Percentiles rank a stretch among this genome's conserved stretches.
phyloP scores from a whole-genome alignment of 805 yeast species.

The Candida fluviatilis region DNA sequence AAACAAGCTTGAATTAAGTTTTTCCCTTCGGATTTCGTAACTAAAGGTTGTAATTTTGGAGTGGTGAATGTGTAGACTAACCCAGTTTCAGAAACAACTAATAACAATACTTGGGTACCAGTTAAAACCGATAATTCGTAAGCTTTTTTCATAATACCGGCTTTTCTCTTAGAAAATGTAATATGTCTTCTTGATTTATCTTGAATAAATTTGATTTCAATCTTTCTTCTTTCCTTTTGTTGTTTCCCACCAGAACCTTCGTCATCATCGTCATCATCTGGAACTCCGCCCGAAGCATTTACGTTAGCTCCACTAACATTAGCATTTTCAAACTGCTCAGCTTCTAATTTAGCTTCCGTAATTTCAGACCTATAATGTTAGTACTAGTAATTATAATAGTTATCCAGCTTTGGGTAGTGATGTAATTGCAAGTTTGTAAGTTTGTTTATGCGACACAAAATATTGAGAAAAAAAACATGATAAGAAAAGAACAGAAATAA shows the following conservation, averaged over 20 bases:
- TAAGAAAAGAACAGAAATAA: too few relatives aligned
- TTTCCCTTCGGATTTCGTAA: constrained; percentile 95
- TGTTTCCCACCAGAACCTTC: constrained; percentile 44
- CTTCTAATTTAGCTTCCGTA: constrained; percentile 37
- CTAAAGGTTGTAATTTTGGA: constrained; percentile 97
- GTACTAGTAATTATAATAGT: too few relatives aligned
- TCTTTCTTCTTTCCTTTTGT: constrained; percentile 71
- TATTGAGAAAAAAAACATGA: too few relatives aligned
- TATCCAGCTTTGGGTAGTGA: too few relatives aligned
- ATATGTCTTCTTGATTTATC: constrained; percentile 97
- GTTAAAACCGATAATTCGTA: constrained; percentile 94
- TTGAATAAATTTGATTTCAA: constrained; percentile 95
- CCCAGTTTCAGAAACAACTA: constrained; percentile 98
- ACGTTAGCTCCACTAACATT: constrained; percentile 6
- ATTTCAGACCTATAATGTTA: constrained; percentile 36
- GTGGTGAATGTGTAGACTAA: constrained; percentile 97
- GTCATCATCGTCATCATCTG: constrained; percentile 52
- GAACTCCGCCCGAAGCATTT: constrained; percentile 17
- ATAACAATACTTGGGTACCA: constrained; percentile 91
- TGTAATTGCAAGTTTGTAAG: too few relatives aligned
- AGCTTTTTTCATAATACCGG: constrained; percentile 99
- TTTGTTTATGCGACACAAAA: too few relatives aligned
- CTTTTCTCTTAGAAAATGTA: constrained; percentile 96
- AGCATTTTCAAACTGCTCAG: constrained; percentile 12
- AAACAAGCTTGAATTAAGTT: constrained; percentile 94